phyloP scores from a whole-genome alignment of 768 basidiomycete species.

The Sutorius australiensis region DNA sequence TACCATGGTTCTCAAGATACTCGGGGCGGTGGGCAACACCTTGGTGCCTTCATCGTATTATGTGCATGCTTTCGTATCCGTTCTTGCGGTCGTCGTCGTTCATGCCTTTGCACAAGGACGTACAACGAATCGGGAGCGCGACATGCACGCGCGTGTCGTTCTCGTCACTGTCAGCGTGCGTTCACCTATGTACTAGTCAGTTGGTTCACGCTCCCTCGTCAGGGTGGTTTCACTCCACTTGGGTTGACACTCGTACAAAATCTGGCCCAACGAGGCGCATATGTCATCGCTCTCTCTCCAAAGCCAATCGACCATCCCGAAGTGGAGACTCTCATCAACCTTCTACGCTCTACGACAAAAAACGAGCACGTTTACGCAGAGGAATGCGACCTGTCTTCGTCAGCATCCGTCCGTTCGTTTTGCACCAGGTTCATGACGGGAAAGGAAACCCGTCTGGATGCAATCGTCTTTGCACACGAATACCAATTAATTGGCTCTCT shows the following conservation, averaged over 20 bases:
- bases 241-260: slow-evolving; percentile 64
- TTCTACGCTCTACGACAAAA: slow-evolving; percentile 62
- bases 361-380: slow-evolving; percentile 82
- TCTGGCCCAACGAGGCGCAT: slow-evolving; percentile 72
- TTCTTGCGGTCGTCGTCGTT: slow-evolving; percentile 45
- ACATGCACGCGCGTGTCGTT: slow-evolving; percentile 67
- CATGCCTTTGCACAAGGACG: slow-evolving; percentile 66
- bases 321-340: slow-evolving; percentile 57
- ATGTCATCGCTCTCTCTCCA: slow-evolving; percentile 69
- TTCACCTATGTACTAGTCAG: not conserved
- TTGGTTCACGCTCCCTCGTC: slow-evolving; percentile 2
- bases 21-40: slow-evolving; percentile 35
- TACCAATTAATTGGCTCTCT: slow-evolving; percentile 60
- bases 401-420: slow-evolving; percentile 65
- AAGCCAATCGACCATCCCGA: slow-evolving; percentile 47
- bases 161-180: slow-evolving; percentile 57
- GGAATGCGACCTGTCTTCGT: slow-evolving; percentile 66
- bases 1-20: slow-evolving; percentile 53
- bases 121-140: slow-evolving; percentile 66
- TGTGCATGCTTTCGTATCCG: slow-evolving; percentile 44
- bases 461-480: slow-evolving; percentile 74
- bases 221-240: slow-evolving; percentile 75
- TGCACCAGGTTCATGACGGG: slow-evolving; percentile 63
- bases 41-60: slow-evolving; percentile 58
- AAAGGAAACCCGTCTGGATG: slow-evolving; percentile 69